Evolutionary conservation across 2,329 filamentous ascomycete genomes (phyloP), one percentile per base, ranked within the genome.

Genomic region (Verticillium klebahnii): DNA sequence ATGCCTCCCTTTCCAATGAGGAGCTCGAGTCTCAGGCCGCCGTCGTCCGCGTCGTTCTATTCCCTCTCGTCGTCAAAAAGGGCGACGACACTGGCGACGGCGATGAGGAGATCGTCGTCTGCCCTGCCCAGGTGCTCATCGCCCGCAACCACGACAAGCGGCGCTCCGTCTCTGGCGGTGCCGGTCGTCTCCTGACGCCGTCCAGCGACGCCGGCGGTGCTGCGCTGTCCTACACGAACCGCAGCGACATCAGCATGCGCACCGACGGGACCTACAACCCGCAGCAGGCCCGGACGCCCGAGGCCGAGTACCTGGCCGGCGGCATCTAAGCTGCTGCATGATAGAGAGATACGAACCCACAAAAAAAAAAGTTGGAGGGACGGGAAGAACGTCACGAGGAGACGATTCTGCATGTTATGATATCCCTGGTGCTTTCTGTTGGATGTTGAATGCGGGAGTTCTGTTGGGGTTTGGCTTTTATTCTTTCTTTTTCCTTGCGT

Each of bases 61-160:
- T 99, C 81, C 96, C 96, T 11, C 84, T 98, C 1, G 94, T 99
- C 19, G 92, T 98, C 69, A 97, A 97, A 80, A 96, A 95, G 80
- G 94, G 93, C 60, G 91, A 96, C 70, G 94, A 98, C 72, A 81
- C 82, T 50, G 95, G 93, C 29, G 84, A 89, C 60, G 94, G 93
- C 60, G 92, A 97, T 60, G 93, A 97, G 67, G 93, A 98, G 80
- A 92, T 96, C 66, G 93, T 98, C 56, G 92, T 99, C 55, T 96
- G 90, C 72, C 94, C 94, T 11, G 95, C 96, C 7, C 94, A 98
- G 75, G 95, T 99, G 39, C 85, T 98, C 64, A 86, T 97, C 54
- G 90, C 89, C 68, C 73, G 78, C 69, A 74, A 82, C 57, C 73
- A 79, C 67, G 70, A 65, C 63, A 70, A 67, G 61, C 73, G 75